phyloP scores from a whole-genome alignment of 2,329 filamentous ascomycete genomes.

The Sporothrix euskadiensis region DNA sequence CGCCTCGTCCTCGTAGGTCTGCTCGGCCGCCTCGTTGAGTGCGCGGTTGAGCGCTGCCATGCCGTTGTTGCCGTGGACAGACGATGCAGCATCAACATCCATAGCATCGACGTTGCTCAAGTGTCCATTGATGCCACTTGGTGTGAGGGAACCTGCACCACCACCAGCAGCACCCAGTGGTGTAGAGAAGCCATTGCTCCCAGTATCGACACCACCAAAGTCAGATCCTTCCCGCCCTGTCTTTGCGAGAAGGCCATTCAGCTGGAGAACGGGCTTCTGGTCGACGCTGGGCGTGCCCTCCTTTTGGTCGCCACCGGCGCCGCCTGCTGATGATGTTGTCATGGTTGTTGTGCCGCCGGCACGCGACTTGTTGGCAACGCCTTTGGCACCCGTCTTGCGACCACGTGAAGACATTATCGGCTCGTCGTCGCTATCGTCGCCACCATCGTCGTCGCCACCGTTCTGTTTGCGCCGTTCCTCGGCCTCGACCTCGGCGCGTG shows the following conservation, averaged over 20 bases:
- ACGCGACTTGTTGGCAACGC: slow-evolving; percentile 68
- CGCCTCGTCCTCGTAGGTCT: slow-evolving; percentile 85
- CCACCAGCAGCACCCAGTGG: slow-evolving; percentile 62
- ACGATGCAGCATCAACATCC: slow-evolving; percentile 79
- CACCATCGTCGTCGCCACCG: slow-evolving; percentile 77
- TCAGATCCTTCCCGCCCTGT: slow-evolving; percentile 71
- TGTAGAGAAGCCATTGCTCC: slow-evolving; percentile 83
- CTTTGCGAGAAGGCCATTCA: slow-evolving; percentile 63
- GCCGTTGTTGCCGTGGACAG: slow-evolving; percentile 60
- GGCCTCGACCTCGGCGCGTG: slow-evolving; percentile 90
- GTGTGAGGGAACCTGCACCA: slow-evolving; percentile 62
- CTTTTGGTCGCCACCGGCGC: slow-evolving; percentile 55
- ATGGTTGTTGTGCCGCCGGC: slow-evolving; percentile 19
- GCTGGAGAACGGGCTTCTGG: slow-evolving; percentile 69
- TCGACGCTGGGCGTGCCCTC: slow-evolving; percentile 79
- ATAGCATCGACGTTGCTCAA: slow-evolving; percentile 76
- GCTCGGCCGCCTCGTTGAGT: slow-evolving; percentile 67
- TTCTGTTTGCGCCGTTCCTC: slow-evolving; percentile 83
- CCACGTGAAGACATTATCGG: slow-evolving; percentile 98
- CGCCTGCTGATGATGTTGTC: not conserved
- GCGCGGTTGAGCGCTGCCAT: slow-evolving; percentile 62
- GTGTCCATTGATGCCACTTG: slow-evolving; percentile 65
- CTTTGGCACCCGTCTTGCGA: slow-evolving; percentile 80
- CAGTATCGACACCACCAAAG: slow-evolving; percentile 67
- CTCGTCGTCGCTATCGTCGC: slow-evolving; percentile 92